Evolutionary conservation across 306 rosid genomes (phyloP).

Genomic region (Vigna radiata): DNA sequence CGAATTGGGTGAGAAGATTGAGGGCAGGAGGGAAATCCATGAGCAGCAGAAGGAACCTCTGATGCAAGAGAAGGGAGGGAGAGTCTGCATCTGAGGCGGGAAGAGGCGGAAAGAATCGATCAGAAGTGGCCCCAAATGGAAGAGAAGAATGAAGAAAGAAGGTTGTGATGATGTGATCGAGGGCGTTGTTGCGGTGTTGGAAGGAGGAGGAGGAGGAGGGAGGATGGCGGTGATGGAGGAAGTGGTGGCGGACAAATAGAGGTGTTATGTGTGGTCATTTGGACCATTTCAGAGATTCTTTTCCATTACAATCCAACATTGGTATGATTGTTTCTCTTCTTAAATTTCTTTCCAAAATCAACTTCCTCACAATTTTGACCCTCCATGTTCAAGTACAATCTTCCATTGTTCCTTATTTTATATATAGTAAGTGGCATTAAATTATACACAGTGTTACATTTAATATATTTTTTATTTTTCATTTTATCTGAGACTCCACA

Average conservation of each 20-base stretch:
- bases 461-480: no score
- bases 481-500: no score
- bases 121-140: constrained; percentile 1
- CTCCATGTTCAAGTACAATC: neutral
- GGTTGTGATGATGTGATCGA: neutral
- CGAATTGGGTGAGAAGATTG: constrained; percentile 52
- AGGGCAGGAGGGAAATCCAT: constrained; percentile 57
- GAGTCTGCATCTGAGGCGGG: constrained; percentile 57
- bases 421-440: no score
- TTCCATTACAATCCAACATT: neutral
- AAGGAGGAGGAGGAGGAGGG: neutral
- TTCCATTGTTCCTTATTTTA: neutral
- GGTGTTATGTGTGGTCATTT: constrained; percentile 14
- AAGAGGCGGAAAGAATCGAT: neutral
- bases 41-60: constrained; percentile 40
- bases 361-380: neutral
- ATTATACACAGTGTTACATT: no score
- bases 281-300: constrained; percentile 48
- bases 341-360: neutral
- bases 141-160: neutral
- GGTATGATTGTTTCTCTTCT: neutral
- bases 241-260: constrained; percentile 25
- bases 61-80: constrained; percentile 46
- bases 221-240: neutral
- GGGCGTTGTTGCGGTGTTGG: neutral